Percentiles rank a stretch among this genome's conserved stretches.
These are phyloP conservation scores for Karstenula rhodostoma DNA, from an alignment of 2,329 filamentous ascomycete genomes.

Conservation along the genomic window DNA sequence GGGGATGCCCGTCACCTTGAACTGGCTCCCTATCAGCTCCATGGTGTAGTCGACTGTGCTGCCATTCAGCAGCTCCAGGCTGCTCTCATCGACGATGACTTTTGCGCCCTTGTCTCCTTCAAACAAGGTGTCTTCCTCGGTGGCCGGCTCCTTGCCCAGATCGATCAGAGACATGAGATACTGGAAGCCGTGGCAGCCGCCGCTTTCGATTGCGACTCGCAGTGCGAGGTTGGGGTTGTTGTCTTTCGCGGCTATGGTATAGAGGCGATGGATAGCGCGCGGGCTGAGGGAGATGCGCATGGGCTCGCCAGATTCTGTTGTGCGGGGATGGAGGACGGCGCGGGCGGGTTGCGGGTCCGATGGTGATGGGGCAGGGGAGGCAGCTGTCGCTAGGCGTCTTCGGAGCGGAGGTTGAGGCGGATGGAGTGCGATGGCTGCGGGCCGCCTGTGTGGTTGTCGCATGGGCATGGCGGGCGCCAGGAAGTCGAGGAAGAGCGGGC, in stretches of 20 bases:
- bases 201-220: slow-evolving; percentile 90
- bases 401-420: slow-evolving; percentile 35
- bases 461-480: slow-evolving; percentile 30
- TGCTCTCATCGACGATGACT: slow-evolving; percentile 87
- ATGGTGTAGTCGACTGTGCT: slow-evolving; percentile 97
- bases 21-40: slow-evolving; percentile 93
- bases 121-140: slow-evolving; percentile 88
- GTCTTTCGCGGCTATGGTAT: slow-evolving; percentile 64
- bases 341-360: slow-evolving; percentile 37
- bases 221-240: slow-evolving; percentile 81
- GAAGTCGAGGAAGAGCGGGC: slow-evolving; percentile 41
- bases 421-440: background rate
- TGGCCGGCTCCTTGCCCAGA: slow-evolving; percentile 56
- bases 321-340: slow-evolving; percentile 72
- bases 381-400: slow-evolving; percentile 45
- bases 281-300: slow-evolving; percentile 86
- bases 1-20: slow-evolving; percentile 96
- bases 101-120: slow-evolving; percentile 74
- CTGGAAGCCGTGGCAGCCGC: slow-evolving; percentile 97
- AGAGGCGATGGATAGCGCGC: slow-evolving; percentile 74
- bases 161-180: slow-evolving; percentile 89
- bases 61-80: slow-evolving; percentile 85
- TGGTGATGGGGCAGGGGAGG: slow-evolving; percentile 20
- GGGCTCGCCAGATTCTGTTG: slow-evolving; percentile 83
- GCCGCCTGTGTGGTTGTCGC: background rate